Conservation (phyloP, 73 alveolate genomes). For the Paramecium sexaurelia region DNA sequence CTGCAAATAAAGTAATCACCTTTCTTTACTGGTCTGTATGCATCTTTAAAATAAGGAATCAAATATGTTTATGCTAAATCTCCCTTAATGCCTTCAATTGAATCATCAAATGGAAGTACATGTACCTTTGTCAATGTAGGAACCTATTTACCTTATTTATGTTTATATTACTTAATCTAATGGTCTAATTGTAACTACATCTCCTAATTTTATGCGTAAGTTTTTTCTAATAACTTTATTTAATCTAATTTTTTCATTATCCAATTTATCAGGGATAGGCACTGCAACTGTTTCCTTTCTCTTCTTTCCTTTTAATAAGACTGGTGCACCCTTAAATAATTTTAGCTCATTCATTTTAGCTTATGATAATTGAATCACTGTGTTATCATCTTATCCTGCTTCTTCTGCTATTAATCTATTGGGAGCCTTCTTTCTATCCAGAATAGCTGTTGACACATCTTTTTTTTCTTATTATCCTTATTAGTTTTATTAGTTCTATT, state of each 20-base stretch:
- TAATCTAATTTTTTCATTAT: constrained; percentile 93
- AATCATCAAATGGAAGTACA: constrained; percentile 97
- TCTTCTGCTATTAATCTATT: constrained; percentile 84
- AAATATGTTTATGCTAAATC: constrained; percentile 95
- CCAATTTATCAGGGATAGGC: constrained; percentile 91
- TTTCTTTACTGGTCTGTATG: constrained; percentile 98
- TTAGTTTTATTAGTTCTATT: neutral
- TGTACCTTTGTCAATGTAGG: constrained; percentile 96
- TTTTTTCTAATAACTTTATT: constrained; percentile 97
- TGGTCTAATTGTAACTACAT: constrained; percentile 62
- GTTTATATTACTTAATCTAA: constrained; percentile 8
- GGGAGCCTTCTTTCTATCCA: constrained; percentile 95
- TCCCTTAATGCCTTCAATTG: constrained; percentile 98
- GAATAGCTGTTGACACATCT: constrained; percentile 86
- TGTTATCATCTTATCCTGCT: constrained; percentile 86
- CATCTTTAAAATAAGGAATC: constrained; percentile 98
- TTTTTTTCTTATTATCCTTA: constrained; percentile 55
- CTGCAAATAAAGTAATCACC: constrained; percentile 98
- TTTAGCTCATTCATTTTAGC: constrained; percentile 97
- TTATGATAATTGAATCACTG: constrained; percentile 92
- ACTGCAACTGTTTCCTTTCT: constrained; percentile 97
- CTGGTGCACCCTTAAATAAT: constrained; percentile 97
- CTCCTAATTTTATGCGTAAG: constrained; percentile 95
- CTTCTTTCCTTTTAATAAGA: constrained; percentile 97
- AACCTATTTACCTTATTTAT: constrained; percentile 57